Evolutionary conservation across 192 early-diverging fungal genomes (phyloP).

Genomic region (Backusella luteola): DNA sequence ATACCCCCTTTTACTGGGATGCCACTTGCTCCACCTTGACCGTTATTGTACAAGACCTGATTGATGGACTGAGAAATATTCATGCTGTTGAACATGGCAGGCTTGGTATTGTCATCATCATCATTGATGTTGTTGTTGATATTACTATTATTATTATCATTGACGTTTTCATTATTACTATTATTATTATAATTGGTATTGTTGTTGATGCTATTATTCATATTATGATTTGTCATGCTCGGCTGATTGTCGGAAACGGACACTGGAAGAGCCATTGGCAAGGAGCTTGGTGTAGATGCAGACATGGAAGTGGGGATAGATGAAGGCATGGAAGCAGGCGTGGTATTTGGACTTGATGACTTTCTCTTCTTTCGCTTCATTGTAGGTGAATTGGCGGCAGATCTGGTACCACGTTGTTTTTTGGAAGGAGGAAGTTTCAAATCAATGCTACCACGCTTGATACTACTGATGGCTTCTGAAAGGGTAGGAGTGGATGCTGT

Average conservation of each 20-base stretch:
- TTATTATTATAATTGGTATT: neutral
- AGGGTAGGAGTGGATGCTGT: neutral
- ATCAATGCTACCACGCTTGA: constrained; percentile 34
- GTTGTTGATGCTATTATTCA: neutral
- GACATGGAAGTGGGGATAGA: neutral
- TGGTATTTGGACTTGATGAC: neutral
- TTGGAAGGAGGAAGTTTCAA: constrained; percentile 31
- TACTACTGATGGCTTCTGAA: neutral
- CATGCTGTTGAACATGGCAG: neutral
- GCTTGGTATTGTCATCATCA: neutral
- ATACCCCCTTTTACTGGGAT: constrained; percentile 13
- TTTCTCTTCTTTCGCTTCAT: neutral
- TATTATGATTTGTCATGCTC: neutral
- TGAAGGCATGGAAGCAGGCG: neutral
- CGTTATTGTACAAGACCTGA: neutral
- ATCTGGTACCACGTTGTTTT: constrained; percentile 20
- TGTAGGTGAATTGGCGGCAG: constrained; percentile 11
- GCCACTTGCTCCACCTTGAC: neutral
- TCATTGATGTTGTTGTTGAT: neutral
- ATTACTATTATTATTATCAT: neutral
- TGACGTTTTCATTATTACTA: neutral
- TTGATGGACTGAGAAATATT: neutral
- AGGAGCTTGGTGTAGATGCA: neutral
- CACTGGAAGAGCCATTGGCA: neutral
- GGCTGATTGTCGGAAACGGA: neutral